phyloP scores from a whole-genome alignment of 176 grass and related monocot species.

The Elaeis guineensis region DNA sequence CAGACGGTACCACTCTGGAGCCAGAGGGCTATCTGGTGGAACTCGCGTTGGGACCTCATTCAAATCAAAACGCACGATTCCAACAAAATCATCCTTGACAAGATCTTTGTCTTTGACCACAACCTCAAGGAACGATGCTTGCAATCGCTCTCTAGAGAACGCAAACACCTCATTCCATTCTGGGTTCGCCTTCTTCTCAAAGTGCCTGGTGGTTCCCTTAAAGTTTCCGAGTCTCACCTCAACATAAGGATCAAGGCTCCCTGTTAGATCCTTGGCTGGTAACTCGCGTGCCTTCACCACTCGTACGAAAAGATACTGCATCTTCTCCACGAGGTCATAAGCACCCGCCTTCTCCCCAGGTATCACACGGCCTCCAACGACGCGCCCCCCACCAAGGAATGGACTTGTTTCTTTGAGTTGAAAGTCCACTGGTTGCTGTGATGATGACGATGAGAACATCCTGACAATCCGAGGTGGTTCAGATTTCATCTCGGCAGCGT shows the following conservation, averaged over 20 bases:
- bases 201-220: conserved; percentile 49
- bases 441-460: conserved; percentile 39
- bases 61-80: conserved; percentile 48
- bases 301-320: conserved; percentile 83
- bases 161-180: conserved; percentile 95
- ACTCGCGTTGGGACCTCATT: conserved; percentile 71
- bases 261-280: conserved; percentile 71
- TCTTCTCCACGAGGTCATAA: conserved; percentile 90
- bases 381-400: conserved; percentile 68
- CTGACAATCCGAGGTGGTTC: conserved; percentile 28
- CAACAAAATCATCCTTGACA: conserved; percentile 48
- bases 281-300: conserved; percentile 87
- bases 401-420: conserved; percentile 87
- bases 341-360: conserved; percentile 60
- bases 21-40: conserved; percentile 85
- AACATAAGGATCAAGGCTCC: conserved; percentile 79
- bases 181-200: conserved; percentile 62
- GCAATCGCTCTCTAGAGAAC: conserved; percentile 60
- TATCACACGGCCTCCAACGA: conserved; percentile 63
- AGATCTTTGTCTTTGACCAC: conserved; percentile 70
- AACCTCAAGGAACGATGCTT: conserved; percentile 45
- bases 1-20: conserved; percentile 85
- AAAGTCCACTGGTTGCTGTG: conserved; percentile 67
- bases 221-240: conserved; percentile 75
- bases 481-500: conserved; percentile 1